Evolutionary conservation across 2,329 filamentous ascomycete species (phyloP), one percentile per base, ranked within the genome.

Genomic region (Xylariaceae sp.): DNA sequence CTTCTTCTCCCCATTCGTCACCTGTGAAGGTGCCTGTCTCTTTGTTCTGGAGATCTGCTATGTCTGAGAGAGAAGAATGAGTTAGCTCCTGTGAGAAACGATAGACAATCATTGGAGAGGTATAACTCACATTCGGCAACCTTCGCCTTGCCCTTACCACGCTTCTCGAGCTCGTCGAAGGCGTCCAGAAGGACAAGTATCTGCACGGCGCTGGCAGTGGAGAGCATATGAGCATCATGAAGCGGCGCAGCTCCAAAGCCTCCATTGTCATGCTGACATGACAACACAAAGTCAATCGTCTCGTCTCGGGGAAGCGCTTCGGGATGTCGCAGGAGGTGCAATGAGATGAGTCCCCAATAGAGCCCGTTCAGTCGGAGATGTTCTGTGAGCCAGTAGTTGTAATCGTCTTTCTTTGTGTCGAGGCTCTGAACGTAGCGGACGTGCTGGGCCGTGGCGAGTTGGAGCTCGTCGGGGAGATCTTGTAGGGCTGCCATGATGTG

Each of bases 321-420:
- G 1, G 91, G 88, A 45, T 79, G 84, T 39, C 83, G 80, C 48
- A 98, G 81, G 22, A 97, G 77, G 72, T 95, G 86, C 33, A 97
- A 78, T 6, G 92, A 86, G 6, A 85, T 93, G 46, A 98, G 71
- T 12, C 93, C 93, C 93, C 93, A 98, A 69, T 98, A 98, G 38
- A 98, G 80, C 36, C 93, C 93, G 65, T 93, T 96, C 47, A 98
- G 79, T 50, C 93, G 89, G 55, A 98, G 77, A 66, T 98, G 93
- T 69, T 98, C 92, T 12, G 93, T 98, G 64, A 97, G 76, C 86
- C 92, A 96, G 73, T 97, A 98, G 67, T 96, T 90, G 58, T 95
- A 83, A 69, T 96, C 88, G 74, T 97, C 90, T 71, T 87, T 90
- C 64, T 86, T 85, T 55, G 85, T 90, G 68, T 98, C 90, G 57